Evolutionary conservation across 1,139 yeast genomes (phyloP), one percentile per base, ranked within the genome.

Genomic region (Candida tunisiensis): DNA sequence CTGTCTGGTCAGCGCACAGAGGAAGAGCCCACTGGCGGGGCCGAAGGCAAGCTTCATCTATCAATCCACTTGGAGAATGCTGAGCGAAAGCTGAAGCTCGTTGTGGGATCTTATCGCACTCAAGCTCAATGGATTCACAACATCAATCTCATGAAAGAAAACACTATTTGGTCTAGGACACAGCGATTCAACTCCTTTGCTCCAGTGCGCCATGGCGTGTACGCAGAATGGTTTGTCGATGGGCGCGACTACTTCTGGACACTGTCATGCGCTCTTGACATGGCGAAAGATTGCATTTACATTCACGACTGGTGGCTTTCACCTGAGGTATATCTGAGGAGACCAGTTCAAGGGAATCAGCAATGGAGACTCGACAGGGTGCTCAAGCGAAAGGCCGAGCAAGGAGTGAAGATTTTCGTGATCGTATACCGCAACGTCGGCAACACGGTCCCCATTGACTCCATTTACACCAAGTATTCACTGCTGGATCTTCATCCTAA

Each of bases 261-360:
- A 1, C 72, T 85, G 4, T 79, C 93, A 23, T 71, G 83, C 5
- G 98, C 96, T 0, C 59, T 88, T 34, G 85, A 77, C 40, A 74
- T 80, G 80, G 98, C 99, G 1, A 74, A 74, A 41, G 98, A 88
- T 55, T 91, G 79, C 2, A 77, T 91, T 24, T 91, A 74, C 47
- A 82, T 91, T 29, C 96, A 88, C 47, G 99, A 88, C 47, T 91
- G 99, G 99, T 91, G 98, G 98, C 58, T 91, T 18, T 69, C 91
- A 8, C 99, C 99, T 0, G 98, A 91, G 48, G 49, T 88, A 8
- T 88, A 91, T 42, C 57, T 91, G 54, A 67, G 98, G 36, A 62
- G 99, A 29, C 98, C 98, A 0, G 88, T 94, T 0, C 77, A 80
- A 49, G 94, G 94, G 9, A 85, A 88, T 42, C 96, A 91, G 48